These are phyloP conservation scores for Monosporozyma aquatica DNA, from an alignment of 805 yeast species.

Conservation along the genomic window DNA sequence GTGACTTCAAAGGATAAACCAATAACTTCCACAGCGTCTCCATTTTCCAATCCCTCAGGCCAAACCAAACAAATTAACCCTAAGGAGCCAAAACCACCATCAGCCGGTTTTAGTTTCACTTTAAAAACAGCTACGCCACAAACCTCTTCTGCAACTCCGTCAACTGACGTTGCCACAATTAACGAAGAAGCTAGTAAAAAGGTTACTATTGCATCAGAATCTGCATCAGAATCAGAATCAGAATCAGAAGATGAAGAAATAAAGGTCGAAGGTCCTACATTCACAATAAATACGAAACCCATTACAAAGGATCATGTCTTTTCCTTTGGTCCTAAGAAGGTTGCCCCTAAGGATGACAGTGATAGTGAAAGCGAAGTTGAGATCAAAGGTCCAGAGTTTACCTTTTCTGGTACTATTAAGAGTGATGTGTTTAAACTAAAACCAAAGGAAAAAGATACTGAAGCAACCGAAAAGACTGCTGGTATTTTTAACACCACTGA, in stretches of 20 bases:
- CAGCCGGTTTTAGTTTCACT: background rate
- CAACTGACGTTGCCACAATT: background rate
- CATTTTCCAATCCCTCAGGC: background rate
- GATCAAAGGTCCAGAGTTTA: conserved; percentile 35
- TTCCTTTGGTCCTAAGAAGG: conserved; percentile 31
- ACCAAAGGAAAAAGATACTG: background rate
- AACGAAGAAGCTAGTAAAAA: background rate
- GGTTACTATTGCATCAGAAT: too few relatives aligned
- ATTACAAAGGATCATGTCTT: conserved; percentile 44
- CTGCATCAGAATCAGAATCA: conserved; percentile 1
- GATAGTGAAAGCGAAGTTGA: conserved; percentile 28
- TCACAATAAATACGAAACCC: conserved; percentile 41
- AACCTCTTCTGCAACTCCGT: background rate
- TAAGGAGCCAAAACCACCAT: background rate
- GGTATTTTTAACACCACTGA: conserved; percentile 2
- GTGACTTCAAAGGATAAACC: conserved; percentile 9
- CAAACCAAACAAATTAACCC: too few relatives aligned
- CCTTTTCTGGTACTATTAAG: conserved; percentile 29
- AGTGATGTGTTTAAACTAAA: conserved; percentile 31
- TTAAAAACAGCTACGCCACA: background rate
- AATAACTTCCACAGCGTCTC: conserved; percentile 1
- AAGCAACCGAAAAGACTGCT: conserved; percentile 16
- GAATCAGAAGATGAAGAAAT: conserved; percentile 42
- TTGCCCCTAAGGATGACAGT: conserved; percentile 20
- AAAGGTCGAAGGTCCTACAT: conserved; percentile 66